phyloP scores from a whole-genome alignment of 176 grass and related monocot genomes.

The Ampelocalamus luodianensis region DNA sequence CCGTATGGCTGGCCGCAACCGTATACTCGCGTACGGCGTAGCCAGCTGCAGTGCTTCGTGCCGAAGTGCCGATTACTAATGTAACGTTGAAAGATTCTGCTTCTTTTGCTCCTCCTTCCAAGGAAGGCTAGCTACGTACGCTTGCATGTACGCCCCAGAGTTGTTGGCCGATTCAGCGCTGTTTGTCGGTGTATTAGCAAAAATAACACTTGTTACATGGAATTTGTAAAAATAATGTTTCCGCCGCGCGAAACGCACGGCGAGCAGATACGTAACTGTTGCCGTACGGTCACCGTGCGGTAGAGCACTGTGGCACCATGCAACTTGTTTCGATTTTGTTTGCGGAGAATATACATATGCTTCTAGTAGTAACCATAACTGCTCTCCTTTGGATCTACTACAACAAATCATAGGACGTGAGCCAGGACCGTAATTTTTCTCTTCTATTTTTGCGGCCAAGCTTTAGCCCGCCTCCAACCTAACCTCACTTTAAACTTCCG shows the following conservation, averaged over 20 bases:
- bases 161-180: too few species aligned
- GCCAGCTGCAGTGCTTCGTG: not conserved
- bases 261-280: too few species aligned
- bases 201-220: too few species aligned
- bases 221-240: too few species aligned
- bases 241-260: too few species aligned
- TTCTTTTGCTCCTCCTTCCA: not conserved
- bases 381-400: not conserved
- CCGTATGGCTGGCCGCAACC: not conserved
- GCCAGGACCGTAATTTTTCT: not conserved
- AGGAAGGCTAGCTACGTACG: not conserved
- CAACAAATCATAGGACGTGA: not conserved
- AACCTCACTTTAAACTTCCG: not conserved
- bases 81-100: not conserved
- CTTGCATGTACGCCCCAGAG: not conserved
- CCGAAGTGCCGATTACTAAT: not conserved
- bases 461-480: not conserved
- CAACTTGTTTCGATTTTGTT: not conserved
- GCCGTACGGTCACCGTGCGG: too few species aligned
- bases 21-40: not conserved
- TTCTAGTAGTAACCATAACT: not conserved
- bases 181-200: too few species aligned
- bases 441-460: not conserved
- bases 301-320: too few species aligned
- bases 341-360: not conserved